A percentile compares a stretch with the other conserved stretches of the same genome.
phyloP scores from a whole-genome alignment of 352 stramenopile genomes.

The Phytophthora aleatoria region DNA sequence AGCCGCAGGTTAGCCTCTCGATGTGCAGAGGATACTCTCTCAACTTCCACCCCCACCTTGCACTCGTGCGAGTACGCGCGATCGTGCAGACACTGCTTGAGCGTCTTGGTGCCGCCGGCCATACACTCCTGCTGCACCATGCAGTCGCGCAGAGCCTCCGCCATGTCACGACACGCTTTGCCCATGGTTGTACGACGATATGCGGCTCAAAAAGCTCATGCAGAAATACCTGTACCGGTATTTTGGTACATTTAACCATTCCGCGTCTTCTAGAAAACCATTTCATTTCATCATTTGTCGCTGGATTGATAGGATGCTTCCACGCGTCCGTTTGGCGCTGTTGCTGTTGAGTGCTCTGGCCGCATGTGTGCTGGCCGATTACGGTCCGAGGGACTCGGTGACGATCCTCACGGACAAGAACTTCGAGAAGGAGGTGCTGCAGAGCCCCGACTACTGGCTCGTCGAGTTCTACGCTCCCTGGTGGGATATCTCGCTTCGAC shows the following conservation, averaged over 20 bases:
- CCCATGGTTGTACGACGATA: constrained; percentile 44
- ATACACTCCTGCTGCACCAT: constrained; percentile 84
- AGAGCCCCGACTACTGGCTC: constrained; percentile 87
- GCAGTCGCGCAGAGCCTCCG: constrained; percentile 77
- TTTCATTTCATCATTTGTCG: constrained; percentile 2
- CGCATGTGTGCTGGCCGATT: constrained; percentile 36
- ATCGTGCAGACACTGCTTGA: constrained; percentile 80
- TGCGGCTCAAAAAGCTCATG: no score
- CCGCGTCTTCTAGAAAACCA: constrained; percentile 15
- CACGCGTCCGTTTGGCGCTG: constrained; percentile 29
- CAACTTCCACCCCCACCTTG: constrained; percentile 38
- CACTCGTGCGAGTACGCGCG: constrained; percentile 74
- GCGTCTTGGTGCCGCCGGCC: constrained; percentile 67
- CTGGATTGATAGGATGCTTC: constrained; percentile 25
- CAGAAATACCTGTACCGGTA: not conserved
- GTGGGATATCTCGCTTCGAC: constrained; percentile 28
- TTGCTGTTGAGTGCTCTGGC: constrained; percentile 22
- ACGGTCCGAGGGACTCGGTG: constrained; percentile 59
- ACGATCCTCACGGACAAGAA: constrained; percentile 83
- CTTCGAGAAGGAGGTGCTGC: constrained; percentile 82
- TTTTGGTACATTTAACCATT: not conserved
- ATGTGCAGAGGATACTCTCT: not conserved
- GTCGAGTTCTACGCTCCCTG: constrained; percentile 95
- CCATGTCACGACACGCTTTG: constrained; percentile 86
- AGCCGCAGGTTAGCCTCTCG: not conserved